These are phyloP conservation scores for Irpex sp. DNA, from an alignment of 1,284 basidiomycete genomes.

Conservation along the genomic window DNA sequence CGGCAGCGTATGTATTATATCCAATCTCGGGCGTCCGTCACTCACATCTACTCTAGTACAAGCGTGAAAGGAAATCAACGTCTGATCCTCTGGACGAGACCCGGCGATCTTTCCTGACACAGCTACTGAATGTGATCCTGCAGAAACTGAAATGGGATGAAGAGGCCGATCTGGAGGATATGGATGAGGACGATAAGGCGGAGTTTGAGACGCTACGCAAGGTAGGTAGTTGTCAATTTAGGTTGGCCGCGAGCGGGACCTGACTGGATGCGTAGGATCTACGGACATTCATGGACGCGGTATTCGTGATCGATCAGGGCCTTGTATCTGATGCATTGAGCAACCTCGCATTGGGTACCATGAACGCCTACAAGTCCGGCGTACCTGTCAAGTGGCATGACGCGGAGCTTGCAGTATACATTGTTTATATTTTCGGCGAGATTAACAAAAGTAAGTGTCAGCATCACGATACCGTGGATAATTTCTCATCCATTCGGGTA, in stretches of 20 bases:
- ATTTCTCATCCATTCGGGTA: constrained; percentile 22
- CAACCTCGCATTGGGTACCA: constrained; percentile 68
- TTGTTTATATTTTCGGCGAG: constrained; percentile 94
- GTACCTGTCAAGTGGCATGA: constrained; percentile 84
- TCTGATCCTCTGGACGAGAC: constrained; percentile 65
- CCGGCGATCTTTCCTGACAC: constrained; percentile 79
- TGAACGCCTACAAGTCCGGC: constrained; percentile 64
- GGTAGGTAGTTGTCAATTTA: constrained; percentile 36
- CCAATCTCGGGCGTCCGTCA: neutral
- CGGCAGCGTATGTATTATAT: constrained; percentile 52
- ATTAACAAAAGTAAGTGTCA: constrained; percentile 68
- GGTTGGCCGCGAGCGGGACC: constrained; percentile 1
- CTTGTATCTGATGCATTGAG: constrained; percentile 75
- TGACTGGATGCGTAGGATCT: constrained; percentile 54
- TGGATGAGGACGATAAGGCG: constrained; percentile 85
- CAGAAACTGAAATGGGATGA: constrained; percentile 93
- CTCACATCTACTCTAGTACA: constrained; percentile 52
- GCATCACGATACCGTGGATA: neutral
- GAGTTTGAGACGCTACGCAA: constrained; percentile 87
- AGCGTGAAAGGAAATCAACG: constrained; percentile 68
- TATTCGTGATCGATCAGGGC: constrained; percentile 77
- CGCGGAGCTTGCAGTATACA: constrained; percentile 88
- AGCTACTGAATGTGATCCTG: constrained; percentile 78
- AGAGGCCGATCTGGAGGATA: constrained; percentile 76
- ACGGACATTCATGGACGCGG: constrained; percentile 78